These are phyloP conservation scores for Inga laurina DNA, from an alignment of 306 rosid genomes.

Conservation along the genomic window DNA sequence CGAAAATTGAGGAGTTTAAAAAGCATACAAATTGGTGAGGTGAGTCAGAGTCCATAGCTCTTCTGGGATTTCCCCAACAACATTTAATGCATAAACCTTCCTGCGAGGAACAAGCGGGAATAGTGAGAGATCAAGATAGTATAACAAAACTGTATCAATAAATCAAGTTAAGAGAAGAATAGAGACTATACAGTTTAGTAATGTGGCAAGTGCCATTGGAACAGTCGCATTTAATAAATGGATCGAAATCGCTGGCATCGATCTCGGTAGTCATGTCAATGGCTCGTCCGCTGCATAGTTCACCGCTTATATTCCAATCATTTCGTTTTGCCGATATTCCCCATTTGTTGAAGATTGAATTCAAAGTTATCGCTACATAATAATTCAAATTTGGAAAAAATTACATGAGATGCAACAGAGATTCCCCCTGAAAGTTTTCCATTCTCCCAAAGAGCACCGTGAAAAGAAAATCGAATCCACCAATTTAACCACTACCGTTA, in stretches of 20 bases:
- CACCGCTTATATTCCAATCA: slow-evolving; percentile 72
- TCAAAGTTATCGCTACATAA: slow-evolving; percentile 58
- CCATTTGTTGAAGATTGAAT: slow-evolving; percentile 68
- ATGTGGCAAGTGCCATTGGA: slow-evolving; percentile 61
- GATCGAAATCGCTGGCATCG: slow-evolving; percentile 22
- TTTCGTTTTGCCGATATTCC: slow-evolving; percentile 11
- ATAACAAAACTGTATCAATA: background rate
- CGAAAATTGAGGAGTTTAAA: background rate
- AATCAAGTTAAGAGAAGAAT: background rate
- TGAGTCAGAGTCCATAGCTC: slow-evolving; percentile 73
- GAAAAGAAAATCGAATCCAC: too few relatives aligned
- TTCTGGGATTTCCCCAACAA: slow-evolving; percentile 58
- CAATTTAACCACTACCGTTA: too few relatives aligned
- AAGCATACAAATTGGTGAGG: slow-evolving; percentile 71
- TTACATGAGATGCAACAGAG: background rate
- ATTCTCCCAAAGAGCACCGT: too few relatives aligned
- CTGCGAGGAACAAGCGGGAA: slow-evolving; percentile 37
- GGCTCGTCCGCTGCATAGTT: slow-evolving; percentile 71
- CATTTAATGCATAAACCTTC: slow-evolving; percentile 49
- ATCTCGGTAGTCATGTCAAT: background rate
- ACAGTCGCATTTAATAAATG: slow-evolving; percentile 73
- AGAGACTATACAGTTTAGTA: slow-evolving; percentile 47
- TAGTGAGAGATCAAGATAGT: background rate
- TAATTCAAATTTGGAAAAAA: background rate
- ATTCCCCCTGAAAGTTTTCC: too few relatives aligned